A percentile compares a stretch with the other conserved stretches of the same genome.
phyloP scores from a whole-genome alignment of 139 green algal genomes.

The Micromonas commoda region DNA sequence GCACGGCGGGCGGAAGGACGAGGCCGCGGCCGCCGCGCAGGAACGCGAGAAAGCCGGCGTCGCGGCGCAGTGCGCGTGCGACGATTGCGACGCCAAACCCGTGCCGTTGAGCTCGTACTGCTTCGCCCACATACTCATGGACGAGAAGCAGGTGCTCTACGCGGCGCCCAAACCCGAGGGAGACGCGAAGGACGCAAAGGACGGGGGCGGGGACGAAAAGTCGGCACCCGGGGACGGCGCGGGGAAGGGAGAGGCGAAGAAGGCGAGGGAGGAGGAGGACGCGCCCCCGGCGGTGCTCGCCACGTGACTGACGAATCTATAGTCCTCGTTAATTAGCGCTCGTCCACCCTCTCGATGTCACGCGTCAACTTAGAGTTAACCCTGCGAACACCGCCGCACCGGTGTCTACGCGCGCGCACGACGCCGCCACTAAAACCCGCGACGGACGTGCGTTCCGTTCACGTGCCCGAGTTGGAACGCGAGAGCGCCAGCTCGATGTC shows the following conservation, averaged over 20 bases:
- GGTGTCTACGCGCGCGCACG: too few relatives aligned
- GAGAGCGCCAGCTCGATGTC: too few relatives aligned
- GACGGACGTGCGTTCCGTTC: too few relatives aligned
- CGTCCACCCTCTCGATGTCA: too few relatives aligned
- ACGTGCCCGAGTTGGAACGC: too few relatives aligned
- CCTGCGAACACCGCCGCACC: too few relatives aligned
- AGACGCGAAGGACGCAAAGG: neutral
- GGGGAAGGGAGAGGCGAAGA: neutral
- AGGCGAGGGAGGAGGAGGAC: neutral
- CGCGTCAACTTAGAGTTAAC: too few relatives aligned
- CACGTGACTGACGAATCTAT: neutral
- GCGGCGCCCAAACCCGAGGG: too few relatives aligned
- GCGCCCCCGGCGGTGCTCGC: neutral
- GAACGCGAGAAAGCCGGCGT: neutral
- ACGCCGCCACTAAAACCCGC: too few relatives aligned
- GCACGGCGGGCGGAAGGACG: neutral
- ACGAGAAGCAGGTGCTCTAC: constrained; percentile 8
- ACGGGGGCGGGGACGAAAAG: neutral
- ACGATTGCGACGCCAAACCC: neutral
- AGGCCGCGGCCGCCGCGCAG: neutral
- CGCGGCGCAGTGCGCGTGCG: neutral
- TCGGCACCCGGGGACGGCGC: neutral
- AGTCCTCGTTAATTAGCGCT: neutral
- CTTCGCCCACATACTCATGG: constrained; percentile 2
- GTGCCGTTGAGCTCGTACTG: neutral